Percentiles rank a stretch among this genome's conserved stretches.
These are phyloP conservation scores for Fusarium virguliforme DNA, from an alignment of 2,329 filamentous ascomycete genomes.

Conservation along the genomic window DNA sequence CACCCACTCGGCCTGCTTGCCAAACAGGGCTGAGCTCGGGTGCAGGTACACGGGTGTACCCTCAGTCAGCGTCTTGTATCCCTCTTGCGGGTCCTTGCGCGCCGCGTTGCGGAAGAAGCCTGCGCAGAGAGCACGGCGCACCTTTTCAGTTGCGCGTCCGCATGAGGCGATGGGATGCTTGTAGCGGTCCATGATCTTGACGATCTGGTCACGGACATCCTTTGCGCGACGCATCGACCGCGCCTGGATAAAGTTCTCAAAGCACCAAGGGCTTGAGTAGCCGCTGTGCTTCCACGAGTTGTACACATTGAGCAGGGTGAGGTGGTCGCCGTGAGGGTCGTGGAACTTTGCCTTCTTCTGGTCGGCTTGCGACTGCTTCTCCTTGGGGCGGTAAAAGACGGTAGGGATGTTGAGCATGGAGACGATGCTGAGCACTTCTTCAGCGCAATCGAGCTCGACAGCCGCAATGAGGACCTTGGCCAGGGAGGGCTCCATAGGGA, in stretches of 20 bases:
- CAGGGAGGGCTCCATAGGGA: conserved; percentile 95
- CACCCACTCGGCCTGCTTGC: conserved; percentile 96
- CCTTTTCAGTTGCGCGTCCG: conserved; percentile 87
- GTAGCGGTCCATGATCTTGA: conserved; percentile 95
- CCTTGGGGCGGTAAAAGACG: conserved; percentile 95
- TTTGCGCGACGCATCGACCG: conserved; percentile 89
- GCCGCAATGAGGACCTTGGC: conserved; percentile 92
- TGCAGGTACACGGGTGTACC: conserved; percentile 96
- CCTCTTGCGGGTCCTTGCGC: conserved; percentile 95
- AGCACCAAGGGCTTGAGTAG: conserved; percentile 92
- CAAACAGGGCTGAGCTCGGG: conserved; percentile 91
- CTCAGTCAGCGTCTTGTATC: conserved; percentile 97
- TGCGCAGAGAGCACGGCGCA: conserved; percentile 89
- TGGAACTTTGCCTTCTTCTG: conserved; percentile 99
- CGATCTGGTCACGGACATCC: conserved; percentile 92
- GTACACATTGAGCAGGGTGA: conserved; percentile 96
- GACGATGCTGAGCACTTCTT: conserved; percentile 95
- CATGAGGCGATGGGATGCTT: conserved; percentile 87
- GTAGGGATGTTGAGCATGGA: conserved; percentile 91
- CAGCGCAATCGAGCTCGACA: conserved; percentile 89
- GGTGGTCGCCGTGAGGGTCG: conserved; percentile 92
- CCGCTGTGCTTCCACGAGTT: conserved; percentile 94
- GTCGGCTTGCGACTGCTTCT: conserved; percentile 96
- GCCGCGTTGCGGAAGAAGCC: conserved; percentile 98
- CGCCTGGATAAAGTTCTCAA: conserved; percentile 97